Conservation (phyloP, 2,329 filamentous ascomycete genomes). For the Alternaria novae-zelandiae region DNA sequence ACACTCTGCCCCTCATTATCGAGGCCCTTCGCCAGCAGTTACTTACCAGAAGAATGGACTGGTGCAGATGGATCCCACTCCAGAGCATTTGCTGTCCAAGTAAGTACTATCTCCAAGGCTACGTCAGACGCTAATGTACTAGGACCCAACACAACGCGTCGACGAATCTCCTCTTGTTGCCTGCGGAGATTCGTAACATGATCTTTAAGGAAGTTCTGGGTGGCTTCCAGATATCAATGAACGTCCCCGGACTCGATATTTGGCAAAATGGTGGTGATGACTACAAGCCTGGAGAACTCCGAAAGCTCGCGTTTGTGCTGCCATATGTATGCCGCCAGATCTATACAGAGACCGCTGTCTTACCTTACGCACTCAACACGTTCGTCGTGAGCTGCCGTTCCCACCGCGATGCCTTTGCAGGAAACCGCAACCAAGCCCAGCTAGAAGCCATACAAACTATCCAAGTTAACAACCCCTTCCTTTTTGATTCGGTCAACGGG, state of each 20-base stretch:
- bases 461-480: not conserved
- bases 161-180: not conserved
- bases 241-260: not conserved
- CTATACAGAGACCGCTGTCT: not conserved
- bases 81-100: not conserved
- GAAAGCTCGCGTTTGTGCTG: not conserved
- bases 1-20: not conserved
- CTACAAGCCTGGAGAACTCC: not conserved
- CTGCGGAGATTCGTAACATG: not conserved
- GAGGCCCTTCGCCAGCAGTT: not conserved
- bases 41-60: not conserved
- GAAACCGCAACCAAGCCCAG: not conserved
- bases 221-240: not conserved
- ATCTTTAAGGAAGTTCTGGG: not conserved
- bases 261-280: not conserved
- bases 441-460: not conserved
- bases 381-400: not conserved
- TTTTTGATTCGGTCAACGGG: not conserved
- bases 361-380: not conserved
- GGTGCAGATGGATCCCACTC: not conserved
- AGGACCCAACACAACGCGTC: not conserved
- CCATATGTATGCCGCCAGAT: not conserved
- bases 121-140: not conserved
- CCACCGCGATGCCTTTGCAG: not conserved
- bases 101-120: not conserved